Evolutionary conservation across 805 yeast genomes (phyloP), one percentile per base, ranked within the genome.

Genomic region (Isabelozyma rhagii): DNA sequence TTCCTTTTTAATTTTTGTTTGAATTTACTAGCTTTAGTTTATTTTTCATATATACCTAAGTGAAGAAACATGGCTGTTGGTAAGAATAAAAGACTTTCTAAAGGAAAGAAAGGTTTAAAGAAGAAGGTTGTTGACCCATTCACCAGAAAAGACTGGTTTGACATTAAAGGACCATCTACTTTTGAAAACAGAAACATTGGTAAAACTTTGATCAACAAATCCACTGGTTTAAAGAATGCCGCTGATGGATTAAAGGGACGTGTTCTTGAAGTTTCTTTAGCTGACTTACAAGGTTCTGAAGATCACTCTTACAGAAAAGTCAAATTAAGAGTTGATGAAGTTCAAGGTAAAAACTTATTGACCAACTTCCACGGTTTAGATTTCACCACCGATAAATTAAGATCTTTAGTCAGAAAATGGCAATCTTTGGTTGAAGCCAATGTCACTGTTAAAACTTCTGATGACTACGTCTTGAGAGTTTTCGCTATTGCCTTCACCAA

Each of bases 301-400:
- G 98, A 93, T 82, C 96, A 92, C 85, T 85, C 97, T 60, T 87
- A 86, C 89, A 93, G 96, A 85, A 91, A 93, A 82, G 81, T 93
- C 74, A 89, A 87, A 80, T 89, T 93, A 80, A 91, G 97, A 82
- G 96, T 93, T 67, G 98, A 92, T 71, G 98, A 93, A 82, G 97
- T 92, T 66, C 97, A 93, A 82, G 98, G 97, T 81, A 89, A 90
- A 83, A 91, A 92, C 87, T 84, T 92, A 72, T 84, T 92, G 76
- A 92, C 98, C 83, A 93, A 93, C 96, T 93, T 92, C 96, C 97
- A 92, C 84, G 98, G 98, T 71, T 79, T 93, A 79, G 96, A 91
- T 83, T 92, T 93, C 87, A 92, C 98, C 71, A 82, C 96, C 62
- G 97, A 92, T 83, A 93, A 93, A 84, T 82, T 93, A 74, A 89